Percentiles rank a stretch among this genome's conserved stretches.
Evolutionary conservation across 208 protist species (phyloP).

Genomic region (Leishmania arabica): DNA sequence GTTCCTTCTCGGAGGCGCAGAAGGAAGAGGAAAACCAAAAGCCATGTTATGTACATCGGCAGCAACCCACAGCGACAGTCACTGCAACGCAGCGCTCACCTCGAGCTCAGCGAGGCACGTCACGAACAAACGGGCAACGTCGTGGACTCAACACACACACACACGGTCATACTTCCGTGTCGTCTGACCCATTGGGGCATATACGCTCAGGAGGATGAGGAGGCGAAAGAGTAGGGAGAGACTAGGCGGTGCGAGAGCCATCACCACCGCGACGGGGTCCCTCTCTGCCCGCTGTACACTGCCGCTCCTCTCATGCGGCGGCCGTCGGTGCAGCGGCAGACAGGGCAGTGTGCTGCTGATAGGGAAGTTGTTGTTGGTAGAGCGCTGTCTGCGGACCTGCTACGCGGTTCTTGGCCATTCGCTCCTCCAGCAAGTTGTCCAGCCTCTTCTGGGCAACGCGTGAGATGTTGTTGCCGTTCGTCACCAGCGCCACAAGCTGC

Average conservation of each 20-base stretch:
- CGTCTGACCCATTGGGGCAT: neutral
- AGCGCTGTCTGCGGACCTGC: slow-evolving; percentile 29
- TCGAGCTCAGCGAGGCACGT: neutral
- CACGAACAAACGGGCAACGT: neutral
- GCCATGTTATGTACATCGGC: neutral
- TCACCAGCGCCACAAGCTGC: slow-evolving; percentile 57
- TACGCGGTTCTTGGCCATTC: slow-evolving; percentile 59
- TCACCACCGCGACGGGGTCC: neutral
- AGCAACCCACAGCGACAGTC: neutral
- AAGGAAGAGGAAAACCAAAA: neutral
- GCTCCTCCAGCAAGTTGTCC: slow-evolving; percentile 76
- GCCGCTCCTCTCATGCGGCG: neutral
- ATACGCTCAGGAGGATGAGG: neutral
- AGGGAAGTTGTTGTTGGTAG: slow-evolving; percentile 33
- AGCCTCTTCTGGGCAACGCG: slow-evolving; percentile 87
- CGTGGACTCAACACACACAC: neutral
- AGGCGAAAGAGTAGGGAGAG: neutral
- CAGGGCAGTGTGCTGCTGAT: slow-evolving; percentile 23
- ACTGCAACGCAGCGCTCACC: neutral
- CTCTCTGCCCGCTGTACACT: neutral
- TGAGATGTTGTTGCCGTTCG: slow-evolving; percentile 83
- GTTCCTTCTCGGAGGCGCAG: neutral
- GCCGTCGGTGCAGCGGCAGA: neutral
- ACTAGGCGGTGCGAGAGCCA: too few relatives aligned
- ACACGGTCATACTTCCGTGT: neutral